phyloP scores from a whole-genome alignment of 257 asterid species.

The Jaltomata sinuosa region DNA sequence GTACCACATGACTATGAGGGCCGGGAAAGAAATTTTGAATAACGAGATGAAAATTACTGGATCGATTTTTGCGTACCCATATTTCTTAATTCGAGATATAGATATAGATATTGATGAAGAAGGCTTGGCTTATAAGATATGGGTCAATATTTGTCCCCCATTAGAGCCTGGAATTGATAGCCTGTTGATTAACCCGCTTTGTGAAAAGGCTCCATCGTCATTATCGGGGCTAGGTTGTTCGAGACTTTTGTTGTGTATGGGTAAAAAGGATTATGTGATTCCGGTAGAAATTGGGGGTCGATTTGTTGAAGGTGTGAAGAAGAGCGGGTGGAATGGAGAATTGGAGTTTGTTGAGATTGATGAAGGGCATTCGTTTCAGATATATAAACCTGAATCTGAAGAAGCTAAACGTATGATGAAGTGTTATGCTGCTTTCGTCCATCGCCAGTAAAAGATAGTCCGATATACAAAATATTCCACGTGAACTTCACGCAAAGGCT shows the following conservation, averaged over 20 bases:
- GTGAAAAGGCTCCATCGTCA: neutral
- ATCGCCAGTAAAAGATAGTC: neutral
- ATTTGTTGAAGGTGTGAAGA: constrained; percentile 32
- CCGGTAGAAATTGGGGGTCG: neutral
- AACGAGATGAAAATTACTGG: constrained; percentile 12
- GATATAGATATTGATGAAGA: neutral
- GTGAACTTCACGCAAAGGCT: too few relatives aligned
- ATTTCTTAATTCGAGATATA: neutral
- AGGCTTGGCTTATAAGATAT: neutral
- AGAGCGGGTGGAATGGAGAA: constrained; percentile 50
- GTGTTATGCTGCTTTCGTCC: constrained; percentile 27
- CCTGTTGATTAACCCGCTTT: neutral
- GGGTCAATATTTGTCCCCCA: neutral
- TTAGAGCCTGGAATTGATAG: neutral
- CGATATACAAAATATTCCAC: neutral
- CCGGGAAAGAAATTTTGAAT: neutral
- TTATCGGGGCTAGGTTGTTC: neutral
- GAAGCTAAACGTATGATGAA: constrained; percentile 29
- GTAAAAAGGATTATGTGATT: constrained; percentile 18
- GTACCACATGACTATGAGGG: constrained; percentile 13
- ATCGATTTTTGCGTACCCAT: constrained; percentile 3
- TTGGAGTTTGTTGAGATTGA: constrained; percentile 35
- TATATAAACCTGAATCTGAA: neutral
- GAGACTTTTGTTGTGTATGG: constrained; percentile 1
- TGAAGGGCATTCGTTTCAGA: constrained; percentile 35